A percentile compares a stretch with the other conserved stretches of the same genome.
These are phyloP conservation scores for Arthrinium phaeospermum DNA, from an alignment of 2,329 filamentous ascomycete species.

Conservation along the genomic window DNA sequence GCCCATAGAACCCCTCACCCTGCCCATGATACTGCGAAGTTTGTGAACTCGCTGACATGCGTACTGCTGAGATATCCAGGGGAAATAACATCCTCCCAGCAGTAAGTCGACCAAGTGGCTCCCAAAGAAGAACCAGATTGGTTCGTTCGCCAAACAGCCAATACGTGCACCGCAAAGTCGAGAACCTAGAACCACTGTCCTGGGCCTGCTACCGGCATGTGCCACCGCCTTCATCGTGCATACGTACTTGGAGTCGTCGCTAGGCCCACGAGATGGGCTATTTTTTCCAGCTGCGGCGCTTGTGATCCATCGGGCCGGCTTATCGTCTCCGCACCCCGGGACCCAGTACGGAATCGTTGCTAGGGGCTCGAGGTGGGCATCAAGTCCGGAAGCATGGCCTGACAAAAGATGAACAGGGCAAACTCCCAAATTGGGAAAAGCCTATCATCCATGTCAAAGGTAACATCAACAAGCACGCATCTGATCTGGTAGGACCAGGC, in stretches of 20 bases:
- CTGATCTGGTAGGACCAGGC: not conserved
- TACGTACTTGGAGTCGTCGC: not conserved
- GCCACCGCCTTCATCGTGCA: not conserved
- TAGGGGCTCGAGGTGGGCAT: not conserved
- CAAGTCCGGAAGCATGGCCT: not conserved
- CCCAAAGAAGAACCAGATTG: not conserved
- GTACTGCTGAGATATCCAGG: not conserved
- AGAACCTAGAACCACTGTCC: not conserved
- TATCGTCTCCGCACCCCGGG: not conserved
- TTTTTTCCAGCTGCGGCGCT: not conserved
- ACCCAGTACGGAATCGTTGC: conserved; percentile 1
- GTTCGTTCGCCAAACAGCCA: not conserved
- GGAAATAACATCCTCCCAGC: not conserved
- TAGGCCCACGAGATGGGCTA: not conserved
- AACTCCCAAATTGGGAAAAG: not conserved
- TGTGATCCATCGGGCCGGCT: not conserved
- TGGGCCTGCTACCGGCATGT: not conserved
- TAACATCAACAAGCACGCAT: not conserved
- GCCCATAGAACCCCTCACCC: conserved; percentile 1
- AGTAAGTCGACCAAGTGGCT: not conserved
- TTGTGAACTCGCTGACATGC: not conserved
- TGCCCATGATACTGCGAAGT: not conserved
- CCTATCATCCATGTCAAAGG: not conserved
- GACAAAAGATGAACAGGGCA: not conserved
- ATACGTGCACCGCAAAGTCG: not conserved